Evolutionary conservation across 345 rosid genomes (phyloP).

Genomic region (Aquilaria sinensis): DNA sequence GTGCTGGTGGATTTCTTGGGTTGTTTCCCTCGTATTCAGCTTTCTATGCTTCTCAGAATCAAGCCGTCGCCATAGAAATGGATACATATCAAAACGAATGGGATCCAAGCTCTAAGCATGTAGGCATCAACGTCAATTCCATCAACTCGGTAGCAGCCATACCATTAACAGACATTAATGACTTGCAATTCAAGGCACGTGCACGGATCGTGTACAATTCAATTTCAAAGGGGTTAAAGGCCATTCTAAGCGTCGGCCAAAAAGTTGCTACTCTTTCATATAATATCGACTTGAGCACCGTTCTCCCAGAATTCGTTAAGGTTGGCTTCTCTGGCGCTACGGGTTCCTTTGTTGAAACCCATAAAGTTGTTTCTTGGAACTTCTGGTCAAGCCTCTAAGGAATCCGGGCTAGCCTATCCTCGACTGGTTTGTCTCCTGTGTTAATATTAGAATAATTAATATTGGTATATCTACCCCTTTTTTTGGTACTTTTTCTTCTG

Average conservation of each 20-base stretch:
- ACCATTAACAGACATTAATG: not conserved
- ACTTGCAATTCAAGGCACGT: not conserved
- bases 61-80: not conserved
- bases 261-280: not conserved
- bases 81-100: not conserved
- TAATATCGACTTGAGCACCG: not conserved
- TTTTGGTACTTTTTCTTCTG: too few relatives aligned
- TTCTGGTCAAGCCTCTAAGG: slow-evolving; percentile 12
- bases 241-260: not conserved
- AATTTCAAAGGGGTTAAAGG: not conserved
- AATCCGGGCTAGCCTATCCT: too few relatives aligned
- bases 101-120: not conserved
- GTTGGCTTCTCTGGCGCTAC: slow-evolving; percentile 3
- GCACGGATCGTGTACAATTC: not conserved
- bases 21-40: not conserved
- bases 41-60: not conserved
- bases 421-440: too few relatives aligned
- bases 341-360: not conserved
- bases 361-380: slow-evolving; percentile 1
- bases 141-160: not conserved
- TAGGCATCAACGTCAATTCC: not conserved
- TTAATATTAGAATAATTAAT: too few relatives aligned
- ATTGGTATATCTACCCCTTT: too few relatives aligned
- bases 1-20: slow-evolving; percentile 12
- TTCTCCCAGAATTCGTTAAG: not conserved